Conservation (phyloP, 139 green algal species). For the Tetradesmus lagerheimii region DNA sequence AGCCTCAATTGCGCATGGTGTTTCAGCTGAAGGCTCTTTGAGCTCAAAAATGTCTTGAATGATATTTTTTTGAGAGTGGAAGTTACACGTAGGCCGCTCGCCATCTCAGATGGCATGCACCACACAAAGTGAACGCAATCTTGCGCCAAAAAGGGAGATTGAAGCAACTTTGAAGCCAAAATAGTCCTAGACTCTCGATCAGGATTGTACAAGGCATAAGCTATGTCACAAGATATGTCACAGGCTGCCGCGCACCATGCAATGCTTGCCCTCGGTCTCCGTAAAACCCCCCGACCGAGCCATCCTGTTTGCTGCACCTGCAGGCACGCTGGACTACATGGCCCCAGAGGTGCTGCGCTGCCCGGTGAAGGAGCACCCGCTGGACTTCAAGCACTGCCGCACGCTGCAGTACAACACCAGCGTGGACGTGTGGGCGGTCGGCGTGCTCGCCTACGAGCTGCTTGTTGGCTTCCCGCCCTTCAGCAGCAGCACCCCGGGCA, state of each 20-base stretch:
- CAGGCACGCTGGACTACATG: constrained; percentile 52
- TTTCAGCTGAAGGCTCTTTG: too few relatives aligned
- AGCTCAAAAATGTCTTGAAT: too few relatives aligned
- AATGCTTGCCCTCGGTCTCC: neutral
- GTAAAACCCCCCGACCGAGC: neutral
- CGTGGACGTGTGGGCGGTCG: constrained; percentile 63
- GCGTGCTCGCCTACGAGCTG: constrained; percentile 62
- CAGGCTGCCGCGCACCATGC: neutral
- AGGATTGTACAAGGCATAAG: too few relatives aligned
- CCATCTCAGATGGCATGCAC: too few relatives aligned
- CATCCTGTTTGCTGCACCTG: neutral
- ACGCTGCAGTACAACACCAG: constrained; percentile 62
- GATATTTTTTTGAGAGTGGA: too few relatives aligned
- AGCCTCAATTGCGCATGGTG: too few relatives aligned
- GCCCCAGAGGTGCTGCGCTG: constrained; percentile 72
- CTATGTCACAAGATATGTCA: neutral
- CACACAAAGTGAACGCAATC: too few relatives aligned
- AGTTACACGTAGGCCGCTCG: too few relatives aligned
- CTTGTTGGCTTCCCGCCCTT: constrained; percentile 60
- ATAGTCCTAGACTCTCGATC: too few relatives aligned
- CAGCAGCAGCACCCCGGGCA: neutral
- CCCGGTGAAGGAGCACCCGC: constrained; percentile 67
- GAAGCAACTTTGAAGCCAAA: too few relatives aligned
- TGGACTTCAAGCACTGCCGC: constrained; percentile 70
- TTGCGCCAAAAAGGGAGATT: too few relatives aligned